Evolutionary conservation across 1,284 basidiomycete species (phyloP).

Genomic region (Xerocomus tenax): DNA sequence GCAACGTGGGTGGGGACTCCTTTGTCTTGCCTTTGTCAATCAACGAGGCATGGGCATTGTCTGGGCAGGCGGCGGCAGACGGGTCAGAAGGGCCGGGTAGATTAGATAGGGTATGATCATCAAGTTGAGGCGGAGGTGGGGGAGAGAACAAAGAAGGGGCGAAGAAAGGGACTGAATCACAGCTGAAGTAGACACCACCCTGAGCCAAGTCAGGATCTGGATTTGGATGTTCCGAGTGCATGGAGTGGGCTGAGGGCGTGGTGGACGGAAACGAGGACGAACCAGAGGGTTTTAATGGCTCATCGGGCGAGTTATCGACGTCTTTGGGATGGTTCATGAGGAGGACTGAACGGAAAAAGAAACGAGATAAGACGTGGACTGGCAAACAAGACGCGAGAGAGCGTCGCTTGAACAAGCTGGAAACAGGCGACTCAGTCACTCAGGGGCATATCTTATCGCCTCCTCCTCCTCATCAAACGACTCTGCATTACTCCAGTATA

Average conservation of each 20-base stretch:
- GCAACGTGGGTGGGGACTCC: conserved; percentile 52
- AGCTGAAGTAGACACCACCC: conserved; percentile 30
- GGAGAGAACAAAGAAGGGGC: not conserved
- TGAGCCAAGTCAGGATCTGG: conserved; percentile 7
- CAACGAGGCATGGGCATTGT: conserved; percentile 20
- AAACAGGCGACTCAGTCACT: conserved; percentile 21
- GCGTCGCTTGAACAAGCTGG: conserved; percentile 18
- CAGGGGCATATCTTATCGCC: conserved; percentile 22
- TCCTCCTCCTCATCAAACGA: not conserved
- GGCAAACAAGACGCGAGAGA: conserved; percentile 1
- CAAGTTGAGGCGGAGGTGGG: not conserved
- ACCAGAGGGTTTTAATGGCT: conserved; percentile 17
- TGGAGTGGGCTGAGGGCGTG: conserved; percentile 18
- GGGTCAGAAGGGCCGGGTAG: conserved; percentile 18
- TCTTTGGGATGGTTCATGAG: conserved; percentile 39
- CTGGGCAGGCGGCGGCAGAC: conserved; percentile 10
- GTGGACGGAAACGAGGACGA: conserved; percentile 9
- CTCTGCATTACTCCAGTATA: not conserved
- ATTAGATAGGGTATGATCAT: conserved; percentile 23
- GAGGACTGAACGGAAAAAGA: conserved; percentile 16
- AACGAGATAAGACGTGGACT: conserved; percentile 8
- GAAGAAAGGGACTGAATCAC: conserved; percentile 14
- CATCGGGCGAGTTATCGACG: conserved; percentile 42
- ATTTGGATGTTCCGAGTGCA: conserved; percentile 17
- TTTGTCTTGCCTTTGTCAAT: conserved; percentile 49